Conservation (phyloP, 1,139 yeast species). For the Pneumocystis oryctolagi region DNA sequence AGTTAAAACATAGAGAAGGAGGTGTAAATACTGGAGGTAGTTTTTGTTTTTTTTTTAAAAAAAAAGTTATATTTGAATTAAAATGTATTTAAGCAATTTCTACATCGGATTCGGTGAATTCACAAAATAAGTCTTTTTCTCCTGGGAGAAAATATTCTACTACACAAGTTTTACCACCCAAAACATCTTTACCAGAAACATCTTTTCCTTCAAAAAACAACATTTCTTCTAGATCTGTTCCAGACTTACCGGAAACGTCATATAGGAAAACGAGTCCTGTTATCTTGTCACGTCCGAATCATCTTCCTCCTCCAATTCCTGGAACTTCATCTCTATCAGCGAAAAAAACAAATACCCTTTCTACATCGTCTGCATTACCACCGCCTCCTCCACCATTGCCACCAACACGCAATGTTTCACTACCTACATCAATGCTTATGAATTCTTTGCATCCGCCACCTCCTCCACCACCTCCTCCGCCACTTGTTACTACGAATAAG, state of each 20-base stretch:
- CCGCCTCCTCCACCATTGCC: slow-evolving; percentile 4
- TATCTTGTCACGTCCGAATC: neutral
- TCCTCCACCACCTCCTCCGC: slow-evolving; percentile 3
- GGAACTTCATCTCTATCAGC: neutral
- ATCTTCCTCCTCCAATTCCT: neutral
- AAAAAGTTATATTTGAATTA: neutral
- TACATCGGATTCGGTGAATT: neutral
- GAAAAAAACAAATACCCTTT: neutral
- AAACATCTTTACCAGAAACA: neutral
- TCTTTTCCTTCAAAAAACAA: neutral
- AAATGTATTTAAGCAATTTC: neutral
- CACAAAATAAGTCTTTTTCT: neutral
- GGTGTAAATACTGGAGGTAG: neutral
- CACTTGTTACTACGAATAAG: neutral
- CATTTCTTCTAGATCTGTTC: neutral
- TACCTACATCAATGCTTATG: slow-evolving; percentile 2
- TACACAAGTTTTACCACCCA: neutral
- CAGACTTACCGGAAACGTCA: neutral
- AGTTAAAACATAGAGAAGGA: neutral
- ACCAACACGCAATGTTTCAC: slow-evolving; percentile 7
- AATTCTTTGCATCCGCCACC: neutral
- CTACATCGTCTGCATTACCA: slow-evolving; percentile 1
- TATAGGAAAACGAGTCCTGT: neutral
- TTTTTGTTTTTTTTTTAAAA: neutral
- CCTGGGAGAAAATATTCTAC: too few relatives aligned